Evolutionary conservation across 352 stramenopile species (phyloP).

Genomic region (Thraustotheca clavata): DNA sequence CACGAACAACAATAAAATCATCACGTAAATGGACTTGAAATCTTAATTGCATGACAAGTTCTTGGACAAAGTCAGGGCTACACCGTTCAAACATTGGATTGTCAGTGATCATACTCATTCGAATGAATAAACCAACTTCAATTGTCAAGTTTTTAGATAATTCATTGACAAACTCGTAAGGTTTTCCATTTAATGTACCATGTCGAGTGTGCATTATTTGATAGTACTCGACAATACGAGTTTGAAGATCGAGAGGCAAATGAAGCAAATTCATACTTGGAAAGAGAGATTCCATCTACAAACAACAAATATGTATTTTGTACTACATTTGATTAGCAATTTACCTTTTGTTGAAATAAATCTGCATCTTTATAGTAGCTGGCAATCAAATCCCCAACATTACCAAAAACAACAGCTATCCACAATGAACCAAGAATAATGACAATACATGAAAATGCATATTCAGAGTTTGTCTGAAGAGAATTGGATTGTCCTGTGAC

Average conservation of each 20-base stretch:
- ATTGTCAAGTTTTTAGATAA: slow-evolving; percentile 71
- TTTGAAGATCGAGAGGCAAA: slow-evolving; percentile 66
- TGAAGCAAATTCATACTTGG: slow-evolving; percentile 77
- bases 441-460: slow-evolving; percentile 52
- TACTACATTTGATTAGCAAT: background rate
- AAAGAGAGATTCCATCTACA: slow-evolving; percentile 72
- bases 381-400: slow-evolving; percentile 75
- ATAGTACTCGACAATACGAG: slow-evolving; percentile 79
- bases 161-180: slow-evolving; percentile 68
- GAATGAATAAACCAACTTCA: slow-evolving; percentile 73
- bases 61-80: slow-evolving; percentile 70
- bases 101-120: slow-evolving; percentile 83
- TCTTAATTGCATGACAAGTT: slow-evolving; percentile 73
- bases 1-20: slow-evolving; percentile 77
- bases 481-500: slow-evolving; percentile 72
- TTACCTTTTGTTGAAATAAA: slow-evolving; percentile 64
- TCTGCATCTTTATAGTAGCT: slow-evolving; percentile 82
- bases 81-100: slow-evolving; percentile 75
- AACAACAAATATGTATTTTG: background rate
- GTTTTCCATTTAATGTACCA: slow-evolving; percentile 61
- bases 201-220: slow-evolving; percentile 79
- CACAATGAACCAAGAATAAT: slow-evolving; percentile 67
- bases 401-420: slow-evolving; percentile 81
- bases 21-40: slow-evolving; percentile 77
- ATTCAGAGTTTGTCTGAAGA: slow-evolving; percentile 60